phyloP scores from a whole-genome alignment of 1,284 basidiomycete species.

The Boletus semigastroideus region DNA sequence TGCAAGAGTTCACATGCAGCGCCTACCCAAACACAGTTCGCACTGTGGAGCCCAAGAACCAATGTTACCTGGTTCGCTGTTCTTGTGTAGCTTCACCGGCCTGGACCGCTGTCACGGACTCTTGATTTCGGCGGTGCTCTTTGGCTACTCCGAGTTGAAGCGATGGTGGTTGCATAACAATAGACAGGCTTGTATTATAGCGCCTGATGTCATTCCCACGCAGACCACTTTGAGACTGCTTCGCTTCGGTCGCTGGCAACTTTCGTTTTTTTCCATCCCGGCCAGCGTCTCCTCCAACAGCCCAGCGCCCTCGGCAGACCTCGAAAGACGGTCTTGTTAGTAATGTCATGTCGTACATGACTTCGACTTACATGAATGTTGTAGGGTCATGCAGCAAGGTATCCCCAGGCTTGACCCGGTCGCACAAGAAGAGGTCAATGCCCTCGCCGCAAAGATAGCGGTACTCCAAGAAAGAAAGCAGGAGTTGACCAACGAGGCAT shows the following conservation, averaged over 20 bases:
- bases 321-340: constrained; percentile 23
- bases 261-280: background rate
- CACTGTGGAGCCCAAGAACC: too few relatives aligned
- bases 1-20: too few relatives aligned
- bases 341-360: constrained; percentile 15
- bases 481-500: constrained; percentile 25
- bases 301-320: constrained; percentile 4
- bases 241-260: constrained; percentile 5
- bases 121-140: too few relatives aligned
- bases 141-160: too few relatives aligned
- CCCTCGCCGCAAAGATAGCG: constrained; percentile 22
- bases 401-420: constrained; percentile 17
- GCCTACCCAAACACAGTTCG: too few relatives aligned
- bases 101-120: too few relatives aligned
- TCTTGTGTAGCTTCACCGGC: too few relatives aligned
- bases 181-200: too few relatives aligned
- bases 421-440: constrained; percentile 29
- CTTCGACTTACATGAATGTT: constrained; percentile 22
- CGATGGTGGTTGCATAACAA: too few relatives aligned
- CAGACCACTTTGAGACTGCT: constrained; percentile 7
- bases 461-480: constrained; percentile 25
- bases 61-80: too few relatives aligned
- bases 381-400: constrained; percentile 22
- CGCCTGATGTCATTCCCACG: constrained; percentile 7
- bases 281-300: background rate